Evolutionary conservation across 257 asterid genomes (phyloP).

Genomic region (Anisodus acutangulus): DNA sequence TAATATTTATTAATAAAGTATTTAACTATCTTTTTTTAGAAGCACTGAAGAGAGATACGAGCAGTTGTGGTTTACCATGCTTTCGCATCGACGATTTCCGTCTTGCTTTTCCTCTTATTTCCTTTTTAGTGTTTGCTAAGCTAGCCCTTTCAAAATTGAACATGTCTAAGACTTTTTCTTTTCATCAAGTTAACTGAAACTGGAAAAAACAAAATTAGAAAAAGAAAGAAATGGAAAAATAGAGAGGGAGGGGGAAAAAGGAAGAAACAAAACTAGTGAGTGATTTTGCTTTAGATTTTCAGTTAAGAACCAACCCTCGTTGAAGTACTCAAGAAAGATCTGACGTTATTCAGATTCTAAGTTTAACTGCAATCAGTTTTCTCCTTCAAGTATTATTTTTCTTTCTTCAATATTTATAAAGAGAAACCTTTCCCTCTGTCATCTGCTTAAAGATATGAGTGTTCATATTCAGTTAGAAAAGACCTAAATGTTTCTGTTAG

Average conservation of each 20-base stretch:
- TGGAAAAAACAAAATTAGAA: neutral
- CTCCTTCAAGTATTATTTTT: neutral
- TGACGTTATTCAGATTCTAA: neutral
- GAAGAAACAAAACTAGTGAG: neutral
- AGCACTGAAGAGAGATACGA: neutral
- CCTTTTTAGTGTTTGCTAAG: neutral
- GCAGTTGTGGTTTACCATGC: constrained; percentile 11
- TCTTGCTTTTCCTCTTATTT: neutral
- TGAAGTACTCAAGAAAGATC: constrained; percentile 11
- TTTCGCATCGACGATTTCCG: neutral
- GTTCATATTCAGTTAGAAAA: neutral
- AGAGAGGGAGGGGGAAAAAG: neutral
- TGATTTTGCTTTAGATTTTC: constrained; percentile 17
- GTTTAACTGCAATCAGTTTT: neutral
- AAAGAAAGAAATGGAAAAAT: neutral
- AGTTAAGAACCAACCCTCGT: neutral
- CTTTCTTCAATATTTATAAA: neutral
- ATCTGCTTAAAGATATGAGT: neutral
- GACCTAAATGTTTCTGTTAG: neutral
- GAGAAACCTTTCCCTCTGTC: neutral
- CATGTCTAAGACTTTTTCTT: neutral
- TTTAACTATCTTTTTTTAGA: constrained; percentile 9
- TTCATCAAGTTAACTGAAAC: neutral
- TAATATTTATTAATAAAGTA: neutral
- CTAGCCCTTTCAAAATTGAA: neutral